These are phyloP conservation scores for Physcia stellaris DNA, from an alignment of 495 filamentous ascomycete species.

Conservation along the genomic window DNA sequence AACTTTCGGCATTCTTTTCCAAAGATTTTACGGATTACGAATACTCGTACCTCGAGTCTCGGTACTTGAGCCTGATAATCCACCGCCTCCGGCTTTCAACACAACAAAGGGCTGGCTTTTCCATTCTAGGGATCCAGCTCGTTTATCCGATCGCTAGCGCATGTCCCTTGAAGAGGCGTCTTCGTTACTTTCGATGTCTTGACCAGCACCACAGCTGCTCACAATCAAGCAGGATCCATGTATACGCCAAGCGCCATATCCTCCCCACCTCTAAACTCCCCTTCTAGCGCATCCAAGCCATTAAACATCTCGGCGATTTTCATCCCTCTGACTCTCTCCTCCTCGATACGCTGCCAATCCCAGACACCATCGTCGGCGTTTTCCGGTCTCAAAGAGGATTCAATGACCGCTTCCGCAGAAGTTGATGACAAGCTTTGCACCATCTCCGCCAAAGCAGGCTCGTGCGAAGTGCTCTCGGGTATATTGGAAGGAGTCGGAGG, in stretches of 20 bases:
- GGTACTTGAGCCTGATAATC: too few species aligned
- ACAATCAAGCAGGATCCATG: conserved; percentile 2
- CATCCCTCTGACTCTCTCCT: conserved; percentile 40
- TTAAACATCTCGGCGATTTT: conserved; percentile 37
- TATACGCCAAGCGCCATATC: conserved; percentile 9
- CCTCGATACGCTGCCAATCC: conserved; percentile 43
- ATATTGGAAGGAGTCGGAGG: neutral
- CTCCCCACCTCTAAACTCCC: conserved; percentile 20
- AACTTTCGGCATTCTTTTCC: too few species aligned
- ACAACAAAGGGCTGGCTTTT: too few species aligned
- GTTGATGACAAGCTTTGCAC: conserved; percentile 2
- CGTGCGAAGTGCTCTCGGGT: neutral
- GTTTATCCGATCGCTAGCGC: too few species aligned
- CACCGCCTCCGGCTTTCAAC: too few species aligned
- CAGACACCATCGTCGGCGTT: conserved; percentile 24
- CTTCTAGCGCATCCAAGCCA: conserved; percentile 31
- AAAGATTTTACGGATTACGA: too few species aligned
- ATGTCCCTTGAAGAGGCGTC: too few species aligned
- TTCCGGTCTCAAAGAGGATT: conserved; percentile 1
- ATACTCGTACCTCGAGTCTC: too few species aligned
- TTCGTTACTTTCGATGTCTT: too few species aligned
- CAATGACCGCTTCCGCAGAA: conserved; percentile 4
- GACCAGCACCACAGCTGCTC: too few species aligned
- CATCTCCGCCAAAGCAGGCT: conserved; percentile 1
- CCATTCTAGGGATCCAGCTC: too few species aligned